Base-by-base conservation (phyloP, 768 basidiomycete genomes). In the Suillus cothurnatus region DNA sequence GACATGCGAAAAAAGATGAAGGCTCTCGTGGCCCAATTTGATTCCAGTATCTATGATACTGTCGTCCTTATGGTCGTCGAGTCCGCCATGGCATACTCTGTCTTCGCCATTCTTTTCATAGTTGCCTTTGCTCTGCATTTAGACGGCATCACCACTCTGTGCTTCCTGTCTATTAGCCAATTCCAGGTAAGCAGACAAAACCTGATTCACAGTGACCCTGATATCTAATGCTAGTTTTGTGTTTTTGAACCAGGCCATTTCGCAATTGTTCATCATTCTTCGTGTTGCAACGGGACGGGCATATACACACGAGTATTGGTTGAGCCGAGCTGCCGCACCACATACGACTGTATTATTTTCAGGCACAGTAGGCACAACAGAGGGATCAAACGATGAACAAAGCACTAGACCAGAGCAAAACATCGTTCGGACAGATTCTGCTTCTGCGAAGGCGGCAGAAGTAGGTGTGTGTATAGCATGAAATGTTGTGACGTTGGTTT, bases 281-380 rank as follows among this genome's bases (percentile, higher is more conserved):
- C 74, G 77, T n/a, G 75, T 77, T 41, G 71, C 72, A 7, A 65
- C 67, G n/a, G 77, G 77, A 15, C 67, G 68, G 21, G 71, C 72
- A 15, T 74, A 67, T 69, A 28, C 68, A 31, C 36, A 39, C 39
- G 41, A 47, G 31, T n/a, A 43, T 43, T 43, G 43, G 52, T 53
- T 31, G 17, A 21, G 17, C 19, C 28, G 9, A 32, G 4, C 15
- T 21, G 17, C 28, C 32, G 28, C 8, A 31, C 7, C 8, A 19
- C 50, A 28, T 9, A 32, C 31, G 7, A 12, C 52, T 21, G 0
- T 32, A 53, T 9, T 3, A 32, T 53, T 53, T 5, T 21, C 52
- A 32, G 9, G 4, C 52, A 21, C 9, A 11, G 0, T 28, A 11
- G 17, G 21, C 31, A 21, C 19, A 11, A 21, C 19, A 53, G 52